Base-by-base conservation (phyloP, 768 basidiomycete species). In the Termitomyces sp. region DNA sequence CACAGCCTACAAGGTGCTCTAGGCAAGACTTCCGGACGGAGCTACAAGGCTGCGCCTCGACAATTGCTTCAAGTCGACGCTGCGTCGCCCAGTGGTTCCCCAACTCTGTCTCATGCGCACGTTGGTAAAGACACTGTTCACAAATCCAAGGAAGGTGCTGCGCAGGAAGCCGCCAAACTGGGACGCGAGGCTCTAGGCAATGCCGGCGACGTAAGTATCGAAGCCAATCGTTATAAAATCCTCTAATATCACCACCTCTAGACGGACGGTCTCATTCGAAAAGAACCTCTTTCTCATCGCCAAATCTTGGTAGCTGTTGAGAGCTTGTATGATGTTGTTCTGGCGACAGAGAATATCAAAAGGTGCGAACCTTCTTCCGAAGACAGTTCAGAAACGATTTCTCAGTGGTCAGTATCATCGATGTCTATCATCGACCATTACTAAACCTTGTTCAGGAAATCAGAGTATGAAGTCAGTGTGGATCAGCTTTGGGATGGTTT, bases 21-120 rank as follows among this genome's bases (percentile, higher is more conserved):
- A 4, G 97, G 97, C 8, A 94, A 88, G 70, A 96, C 95, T 1
- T 92, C 94, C 35, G 89, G 93, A 24, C 78, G 96, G 54, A 95
- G 93, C 57, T 91, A 94, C 66, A 94, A 93, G 64, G 93, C 94
- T 30, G 95, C 95, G n/a, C 97, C 97, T 14, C 83, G 96, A 41
- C 96, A 97, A 58, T 83, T 98, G 24, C 79, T 99, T 4, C 93
- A 98, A 68, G 93, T 98, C 9, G 88, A 91, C 56, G 65, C 83
- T 47, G 66, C 71, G 35, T 71, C 74, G 57, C 60, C 76, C 40
- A 63, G 68, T 35, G 62, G 70, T n/a, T 77, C 78, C 10, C 77
- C 78, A 10, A 73, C 77, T 42, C 48, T 77, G 58, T 65, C 77
- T 54, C 67, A 75, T 68, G 58, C 72, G 9, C 77, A 81, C 72